These are phyloP conservation scores for Anthoceros angustus DNA, from an alignment of 225 moss, liverwort and hornwort genomes.

Conservation along the genomic window DNA sequence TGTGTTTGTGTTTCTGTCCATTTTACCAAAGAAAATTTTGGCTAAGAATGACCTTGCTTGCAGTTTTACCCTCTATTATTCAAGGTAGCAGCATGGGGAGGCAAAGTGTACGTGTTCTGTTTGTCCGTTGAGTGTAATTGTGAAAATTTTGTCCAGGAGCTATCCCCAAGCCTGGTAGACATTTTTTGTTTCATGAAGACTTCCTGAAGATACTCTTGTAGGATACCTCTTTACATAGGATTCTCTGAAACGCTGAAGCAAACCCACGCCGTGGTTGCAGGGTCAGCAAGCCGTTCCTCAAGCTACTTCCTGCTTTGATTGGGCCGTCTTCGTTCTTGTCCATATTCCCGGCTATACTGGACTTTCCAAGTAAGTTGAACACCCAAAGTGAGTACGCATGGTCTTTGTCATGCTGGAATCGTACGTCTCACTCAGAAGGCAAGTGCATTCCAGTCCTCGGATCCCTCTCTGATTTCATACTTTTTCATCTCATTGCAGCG, in stretches of 20 bases:
- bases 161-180: neutral
- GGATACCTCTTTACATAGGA: neutral
- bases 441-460: neutral
- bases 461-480: neutral
- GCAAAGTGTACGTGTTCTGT: conserved; percentile 36
- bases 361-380: conserved; percentile 60
- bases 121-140: neutral
- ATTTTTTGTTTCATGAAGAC: neutral
- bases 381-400: neutral
- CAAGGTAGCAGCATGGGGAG: conserved; percentile 86
- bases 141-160: neutral
- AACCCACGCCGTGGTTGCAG: conserved; percentile 17
- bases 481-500: conserved; percentile 30
- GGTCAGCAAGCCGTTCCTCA: conserved; percentile 40
- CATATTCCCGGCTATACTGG: conserved; percentile 81
- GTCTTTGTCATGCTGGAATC: neutral
- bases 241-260: neutral
- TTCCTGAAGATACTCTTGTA: neutral
- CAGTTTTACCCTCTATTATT: conserved; percentile 90
- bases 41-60: conserved; percentile 12
- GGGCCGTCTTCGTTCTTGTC: conserved; percentile 71
- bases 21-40: neutral
- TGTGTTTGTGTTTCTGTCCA: neutral
- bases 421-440: neutral
- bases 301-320: conserved; percentile 65